Evolutionary conservation across 352 stramenopile species (phyloP).

Genomic region (Phytophthora hibernalis): DNA sequence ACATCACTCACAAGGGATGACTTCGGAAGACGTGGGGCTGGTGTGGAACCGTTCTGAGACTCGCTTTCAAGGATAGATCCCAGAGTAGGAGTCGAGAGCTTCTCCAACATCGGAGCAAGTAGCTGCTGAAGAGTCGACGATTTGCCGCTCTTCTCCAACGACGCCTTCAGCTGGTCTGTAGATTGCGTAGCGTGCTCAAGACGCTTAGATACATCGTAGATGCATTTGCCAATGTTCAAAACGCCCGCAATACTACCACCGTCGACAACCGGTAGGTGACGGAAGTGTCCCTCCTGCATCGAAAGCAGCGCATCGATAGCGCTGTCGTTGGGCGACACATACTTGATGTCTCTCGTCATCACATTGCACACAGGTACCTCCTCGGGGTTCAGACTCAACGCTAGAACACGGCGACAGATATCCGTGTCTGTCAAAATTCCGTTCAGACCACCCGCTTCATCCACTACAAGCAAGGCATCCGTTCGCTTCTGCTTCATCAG

Average conservation of each 20-base stretch:
- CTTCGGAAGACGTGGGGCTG: conserved; percentile 82
- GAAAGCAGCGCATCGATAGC: conserved; percentile 97
- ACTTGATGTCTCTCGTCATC: conserved; percentile 97
- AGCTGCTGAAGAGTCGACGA: conserved; percentile 83
- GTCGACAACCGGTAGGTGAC: conserved; percentile 96
- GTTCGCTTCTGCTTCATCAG: conserved; percentile 94
- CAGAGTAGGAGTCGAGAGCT: conserved; percentile 81
- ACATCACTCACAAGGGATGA: conserved; percentile 86
- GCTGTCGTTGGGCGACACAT: conserved; percentile 93
- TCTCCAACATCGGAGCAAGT: conserved; percentile 83
- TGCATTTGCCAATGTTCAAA: conserved; percentile 98
- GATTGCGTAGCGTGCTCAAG: conserved; percentile 92
- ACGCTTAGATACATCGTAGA: conserved; percentile 98
- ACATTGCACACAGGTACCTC: conserved; percentile 82
- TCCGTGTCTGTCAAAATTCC: conserved; percentile 98
- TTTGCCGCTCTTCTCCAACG: conserved; percentile 74
- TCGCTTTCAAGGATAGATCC: conserved; percentile 89
- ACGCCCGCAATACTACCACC: conserved; percentile 92
- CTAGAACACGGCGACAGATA: conserved; percentile 94
- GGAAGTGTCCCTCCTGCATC: conserved; percentile 98
- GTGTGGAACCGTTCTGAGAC: conserved; percentile 42
- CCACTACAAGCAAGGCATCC: conserved; percentile 94
- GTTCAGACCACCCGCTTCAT: conserved; percentile 82
- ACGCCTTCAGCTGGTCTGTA: conserved; percentile 86
- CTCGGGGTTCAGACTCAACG: conserved; percentile 80